phyloP scores from a whole-genome alignment of 495 filamentous ascomycete species.

The Penicillium chermesinum region DNA sequence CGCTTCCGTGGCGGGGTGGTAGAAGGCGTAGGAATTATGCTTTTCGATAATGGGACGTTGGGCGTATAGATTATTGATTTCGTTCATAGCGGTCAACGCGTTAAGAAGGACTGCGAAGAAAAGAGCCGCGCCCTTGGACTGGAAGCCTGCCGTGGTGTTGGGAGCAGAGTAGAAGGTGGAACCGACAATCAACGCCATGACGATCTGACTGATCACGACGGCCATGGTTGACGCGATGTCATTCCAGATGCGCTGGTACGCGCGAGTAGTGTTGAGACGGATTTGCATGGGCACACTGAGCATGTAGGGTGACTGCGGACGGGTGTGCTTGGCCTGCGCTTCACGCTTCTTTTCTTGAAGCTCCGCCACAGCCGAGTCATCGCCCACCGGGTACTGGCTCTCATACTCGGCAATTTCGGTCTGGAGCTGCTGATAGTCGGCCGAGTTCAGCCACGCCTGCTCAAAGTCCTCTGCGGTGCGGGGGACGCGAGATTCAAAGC shows the following conservation, averaged over 20 bases:
- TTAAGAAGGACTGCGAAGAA: conserved; percentile 88
- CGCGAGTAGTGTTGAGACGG: conserved; percentile 66
- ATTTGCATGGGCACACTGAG: conserved; percentile 69
- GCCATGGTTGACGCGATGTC: conserved; percentile 69
- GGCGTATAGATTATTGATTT: conserved; percentile 74
- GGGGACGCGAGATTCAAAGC: conserved; percentile 58
- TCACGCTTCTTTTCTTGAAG: conserved; percentile 65
- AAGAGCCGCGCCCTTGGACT: conserved; percentile 67
- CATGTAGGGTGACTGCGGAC: conserved; percentile 70
- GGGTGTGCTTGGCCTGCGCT: conserved; percentile 47
- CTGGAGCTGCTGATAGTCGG: conserved; percentile 58
- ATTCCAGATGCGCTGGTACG: conserved; percentile 59
- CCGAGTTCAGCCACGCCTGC: conserved; percentile 64
- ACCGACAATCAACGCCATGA: conserved; percentile 73
- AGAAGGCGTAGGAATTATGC: conserved; percentile 82
- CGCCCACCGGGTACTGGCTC: conserved; percentile 53
- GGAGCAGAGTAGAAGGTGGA: conserved; percentile 77
- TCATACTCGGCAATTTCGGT: conserved; percentile 70
- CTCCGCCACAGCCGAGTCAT: conserved; percentile 44
- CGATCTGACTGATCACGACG: conserved; percentile 64
- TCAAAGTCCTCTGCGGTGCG: conserved; percentile 76
- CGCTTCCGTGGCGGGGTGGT: conserved; percentile 85
- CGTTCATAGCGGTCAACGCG: conserved; percentile 71
- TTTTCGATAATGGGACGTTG: conserved; percentile 93
- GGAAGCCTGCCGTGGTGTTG: conserved; percentile 62